Conservation (phyloP, 768 basidiomycete species). For the Suillus tomentosus region DNA sequence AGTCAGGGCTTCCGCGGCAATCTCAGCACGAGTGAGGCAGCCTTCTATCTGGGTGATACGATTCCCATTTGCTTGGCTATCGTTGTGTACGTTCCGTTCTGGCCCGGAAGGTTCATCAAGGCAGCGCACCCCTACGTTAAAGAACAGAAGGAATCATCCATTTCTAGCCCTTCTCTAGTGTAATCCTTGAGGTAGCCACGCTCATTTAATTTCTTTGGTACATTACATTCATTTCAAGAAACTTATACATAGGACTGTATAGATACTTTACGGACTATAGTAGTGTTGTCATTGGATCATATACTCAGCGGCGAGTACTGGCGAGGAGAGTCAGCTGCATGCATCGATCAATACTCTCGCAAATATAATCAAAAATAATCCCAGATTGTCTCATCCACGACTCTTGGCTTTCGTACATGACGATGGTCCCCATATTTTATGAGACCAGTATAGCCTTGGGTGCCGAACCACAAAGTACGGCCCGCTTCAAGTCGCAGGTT, state of each 20-base stretch:
- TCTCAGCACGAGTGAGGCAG: constrained; percentile 58
- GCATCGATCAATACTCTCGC: constrained; percentile 4
- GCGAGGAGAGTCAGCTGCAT: not conserved
- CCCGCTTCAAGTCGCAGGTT: constrained; percentile 28
- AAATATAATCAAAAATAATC: constrained; percentile 2
- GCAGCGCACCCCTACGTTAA: not conserved
- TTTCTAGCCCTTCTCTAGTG: not conserved
- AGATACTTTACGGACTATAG: not conserved
- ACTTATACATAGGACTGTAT: not conserved
- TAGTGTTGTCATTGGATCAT: not conserved
- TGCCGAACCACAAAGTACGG: constrained; percentile 33
- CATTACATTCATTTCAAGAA: not conserved
- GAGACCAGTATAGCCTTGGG: constrained; percentile 28
- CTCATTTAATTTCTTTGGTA: not conserved
- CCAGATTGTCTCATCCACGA: constrained; percentile 8
- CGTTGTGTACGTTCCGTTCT: constrained; percentile 56
- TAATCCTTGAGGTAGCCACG: not conserved
- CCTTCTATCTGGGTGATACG: constrained; percentile 70
- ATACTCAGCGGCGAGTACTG: not conserved
- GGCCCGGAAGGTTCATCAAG: constrained; percentile 63
- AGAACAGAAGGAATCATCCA: not conserved
- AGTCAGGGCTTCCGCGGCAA: constrained; percentile 64
- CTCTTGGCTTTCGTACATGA: constrained; percentile 5
- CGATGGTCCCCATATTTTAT: constrained; percentile 9
- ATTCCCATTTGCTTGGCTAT: constrained; percentile 67